Evolutionary conservation across 2,329 filamentous ascomycete genomes (phyloP).

Genomic region (Aspergillus sp.): DNA sequence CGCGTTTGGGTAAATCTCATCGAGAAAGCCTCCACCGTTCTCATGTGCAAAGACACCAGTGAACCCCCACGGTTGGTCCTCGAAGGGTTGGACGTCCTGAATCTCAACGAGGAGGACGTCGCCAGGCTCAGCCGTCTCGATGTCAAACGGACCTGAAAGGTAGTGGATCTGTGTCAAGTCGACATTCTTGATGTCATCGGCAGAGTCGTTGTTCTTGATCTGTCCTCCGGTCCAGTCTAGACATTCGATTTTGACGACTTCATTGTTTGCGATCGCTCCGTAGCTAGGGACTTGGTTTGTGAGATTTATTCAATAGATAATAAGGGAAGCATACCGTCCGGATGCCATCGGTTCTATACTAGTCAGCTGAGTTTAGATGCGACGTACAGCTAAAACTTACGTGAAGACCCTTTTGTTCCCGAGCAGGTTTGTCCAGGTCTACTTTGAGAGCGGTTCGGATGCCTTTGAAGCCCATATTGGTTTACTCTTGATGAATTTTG

Average conservation of each 20-base stretch:
- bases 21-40: conserved; percentile 86
- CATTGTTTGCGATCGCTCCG: conserved; percentile 73
- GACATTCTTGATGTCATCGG: conserved; percentile 82
- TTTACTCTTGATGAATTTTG: conserved; percentile 8
- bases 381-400: conserved; percentile 48
- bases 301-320: background rate
- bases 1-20: conserved; percentile 83
- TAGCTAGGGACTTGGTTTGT: conserved; percentile 65
- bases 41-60: conserved; percentile 76
- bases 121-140: conserved; percentile 79
- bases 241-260: conserved; percentile 92
- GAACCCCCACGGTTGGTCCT: conserved; percentile 87
- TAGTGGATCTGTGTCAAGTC: conserved; percentile 86
- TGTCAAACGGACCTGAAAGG: conserved; percentile 83
- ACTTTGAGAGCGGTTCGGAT: conserved; percentile 74
- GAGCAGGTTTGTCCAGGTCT: conserved; percentile 68
- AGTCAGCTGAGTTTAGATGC: background rate
- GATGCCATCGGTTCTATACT: conserved; percentile 83
- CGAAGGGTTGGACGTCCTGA: conserved; percentile 85
- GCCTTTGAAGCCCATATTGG: conserved; percentile 38
- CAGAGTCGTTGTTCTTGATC: conserved; percentile 83
- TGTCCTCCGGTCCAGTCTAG: conserved; percentile 78
- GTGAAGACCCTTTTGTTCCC: conserved; percentile 69
- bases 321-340: conserved; percentile 64
- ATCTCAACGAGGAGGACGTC: conserved; percentile 87